phyloP scores from a whole-genome alignment of 805 yeast species.

The Cyberlindnera lachancei region DNA sequence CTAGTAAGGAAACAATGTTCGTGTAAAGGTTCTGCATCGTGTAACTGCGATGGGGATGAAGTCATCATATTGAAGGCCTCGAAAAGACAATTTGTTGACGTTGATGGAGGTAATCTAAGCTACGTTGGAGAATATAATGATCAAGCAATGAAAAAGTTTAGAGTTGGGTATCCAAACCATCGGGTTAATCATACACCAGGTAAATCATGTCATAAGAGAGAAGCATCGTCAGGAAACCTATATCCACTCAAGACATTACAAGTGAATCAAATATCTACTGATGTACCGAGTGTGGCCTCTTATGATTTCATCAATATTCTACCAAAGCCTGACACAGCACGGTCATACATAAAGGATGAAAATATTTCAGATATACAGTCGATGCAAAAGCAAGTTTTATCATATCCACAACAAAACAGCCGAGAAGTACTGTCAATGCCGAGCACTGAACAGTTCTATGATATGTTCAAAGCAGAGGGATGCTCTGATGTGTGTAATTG shows the following conservation, averaged over 20 bases:
- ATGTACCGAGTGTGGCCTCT: too few species aligned
- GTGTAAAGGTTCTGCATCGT: constrained; percentile 1
- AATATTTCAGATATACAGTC: background rate
- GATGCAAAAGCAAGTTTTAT: background rate
- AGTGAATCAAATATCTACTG: background rate
- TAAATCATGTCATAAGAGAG: background rate
- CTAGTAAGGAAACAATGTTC: background rate
- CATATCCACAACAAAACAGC: background rate
- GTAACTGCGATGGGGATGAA: constrained; percentile 10
- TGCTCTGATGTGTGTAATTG: constrained; percentile 22
- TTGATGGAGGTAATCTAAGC: constrained; percentile 19
- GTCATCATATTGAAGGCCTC: constrained; percentile 22
- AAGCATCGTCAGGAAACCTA: background rate
- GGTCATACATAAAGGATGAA: too few species aligned
- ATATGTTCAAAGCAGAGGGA: constrained; percentile 16
- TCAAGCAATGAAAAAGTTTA: constrained; percentile 12
- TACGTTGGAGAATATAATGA: constrained; percentile 21
- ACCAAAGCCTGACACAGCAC: background rate
- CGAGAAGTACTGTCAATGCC: too few species aligned
- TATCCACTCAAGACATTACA: constrained; percentile 1
- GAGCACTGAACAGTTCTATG: constrained; percentile 5
- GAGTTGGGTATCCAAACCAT: constrained; percentile 3
- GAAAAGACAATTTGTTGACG: constrained; percentile 21
- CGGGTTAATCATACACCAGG: constrained; percentile 1
- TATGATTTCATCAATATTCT: background rate